Evolutionary conservation across 257 asterid genomes (phyloP).

Genomic region (Apocynum venetum): DNA sequence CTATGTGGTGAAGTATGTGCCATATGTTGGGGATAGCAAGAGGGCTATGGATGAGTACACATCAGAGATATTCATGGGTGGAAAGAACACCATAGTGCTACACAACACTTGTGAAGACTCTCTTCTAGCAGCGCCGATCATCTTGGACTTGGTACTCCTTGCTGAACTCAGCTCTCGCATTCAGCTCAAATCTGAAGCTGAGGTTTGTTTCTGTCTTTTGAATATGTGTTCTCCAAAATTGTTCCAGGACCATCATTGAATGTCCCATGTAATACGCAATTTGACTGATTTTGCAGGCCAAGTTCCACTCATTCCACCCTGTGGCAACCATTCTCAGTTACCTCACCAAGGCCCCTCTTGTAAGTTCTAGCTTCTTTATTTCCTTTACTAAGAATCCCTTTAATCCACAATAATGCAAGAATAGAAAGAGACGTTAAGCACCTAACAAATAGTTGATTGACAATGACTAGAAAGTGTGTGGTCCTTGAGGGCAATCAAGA

Average conservation of each 20-base stretch:
- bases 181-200: constrained; percentile 72
- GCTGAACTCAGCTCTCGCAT: constrained; percentile 96
- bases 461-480: neutral
- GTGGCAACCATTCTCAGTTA: constrained; percentile 94
- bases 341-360: constrained; percentile 97
- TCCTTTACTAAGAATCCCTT: neutral
- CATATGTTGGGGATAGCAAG: constrained; percentile 97
- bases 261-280: neutral
- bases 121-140: constrained; percentile 92
- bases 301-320: constrained; percentile 94
- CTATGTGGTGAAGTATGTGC: constrained; percentile 60
- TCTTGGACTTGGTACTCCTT: constrained; percentile 89
- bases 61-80: constrained; percentile 98
- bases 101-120: constrained; percentile 99
- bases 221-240: neutral
- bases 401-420: neutral
- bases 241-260: neutral
- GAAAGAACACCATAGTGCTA: constrained; percentile 81
- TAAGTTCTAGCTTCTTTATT: constrained; percentile 35
- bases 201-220: constrained; percentile 38
- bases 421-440: neutral
- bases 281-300: constrained; percentile 44
- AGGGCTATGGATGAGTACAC: constrained; percentile 99
- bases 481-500: neutral
- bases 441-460: neutral